These are phyloP conservation scores for Sarocladium oryzae DNA, from an alignment of 2,329 filamentous ascomycete genomes.

Conservation along the genomic window DNA sequence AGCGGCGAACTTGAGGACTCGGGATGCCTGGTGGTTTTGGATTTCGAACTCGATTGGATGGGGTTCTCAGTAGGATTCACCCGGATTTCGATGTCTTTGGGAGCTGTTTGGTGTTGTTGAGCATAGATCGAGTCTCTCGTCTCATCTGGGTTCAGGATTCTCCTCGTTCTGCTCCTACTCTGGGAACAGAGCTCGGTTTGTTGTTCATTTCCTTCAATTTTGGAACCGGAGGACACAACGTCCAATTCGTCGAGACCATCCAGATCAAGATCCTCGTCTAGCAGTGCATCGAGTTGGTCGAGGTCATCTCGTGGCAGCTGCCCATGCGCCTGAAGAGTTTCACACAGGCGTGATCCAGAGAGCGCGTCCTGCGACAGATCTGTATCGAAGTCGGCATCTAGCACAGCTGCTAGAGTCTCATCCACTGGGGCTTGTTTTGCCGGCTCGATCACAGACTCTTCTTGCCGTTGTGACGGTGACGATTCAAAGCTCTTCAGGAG, in stretches of 20 bases:
- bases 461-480: not conserved
- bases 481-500: not conserved
- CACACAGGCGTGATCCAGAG: not conserved
- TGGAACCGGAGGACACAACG: no score
- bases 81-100: no score
- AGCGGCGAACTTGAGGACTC: not conserved
- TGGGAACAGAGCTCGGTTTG: no score
- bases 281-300: not conserved
- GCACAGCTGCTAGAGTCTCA: not conserved
- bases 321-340: not conserved
- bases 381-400: conserved; percentile 17
- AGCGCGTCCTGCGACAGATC: not conserved
- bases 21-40: no score
- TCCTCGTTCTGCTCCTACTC: no score
- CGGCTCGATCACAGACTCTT: not conserved
- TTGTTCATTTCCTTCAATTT: no score
- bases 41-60: no score
- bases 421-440: not conserved
- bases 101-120: no score
- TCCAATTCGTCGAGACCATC: not conserved
- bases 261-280: not conserved
- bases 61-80: no score
- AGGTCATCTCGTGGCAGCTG: not conserved
- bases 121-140: no score
- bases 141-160: no score